Percentiles rank a stretch among this genome's conserved stretches.
Conservation (phyloP, 2,329 filamentous ascomycete genomes). For the Fusarium chaquense region DNA sequence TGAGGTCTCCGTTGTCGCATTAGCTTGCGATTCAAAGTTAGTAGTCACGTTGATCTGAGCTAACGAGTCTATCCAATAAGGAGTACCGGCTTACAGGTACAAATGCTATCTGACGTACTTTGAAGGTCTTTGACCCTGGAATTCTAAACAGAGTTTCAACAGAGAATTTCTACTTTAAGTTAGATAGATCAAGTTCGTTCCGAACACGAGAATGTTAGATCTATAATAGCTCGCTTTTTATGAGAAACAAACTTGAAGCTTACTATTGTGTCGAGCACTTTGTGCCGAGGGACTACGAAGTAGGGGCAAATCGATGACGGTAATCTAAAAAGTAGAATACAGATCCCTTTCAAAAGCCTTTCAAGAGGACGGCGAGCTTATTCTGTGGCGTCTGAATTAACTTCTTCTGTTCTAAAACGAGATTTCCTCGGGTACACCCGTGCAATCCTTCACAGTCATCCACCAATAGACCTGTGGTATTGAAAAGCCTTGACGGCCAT, state of each 20-base stretch:
- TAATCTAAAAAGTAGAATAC: no score
- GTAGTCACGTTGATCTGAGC: background rate
- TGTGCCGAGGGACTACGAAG: background rate
- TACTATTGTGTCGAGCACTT: background rate
- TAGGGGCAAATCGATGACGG: background rate
- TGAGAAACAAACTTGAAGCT: no score
- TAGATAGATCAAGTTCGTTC: background rate
- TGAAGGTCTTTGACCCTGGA: background rate
- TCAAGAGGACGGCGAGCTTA: background rate
- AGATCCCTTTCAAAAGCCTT: no score
- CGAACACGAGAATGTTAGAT: background rate
- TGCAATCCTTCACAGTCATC: constrained; percentile 30
- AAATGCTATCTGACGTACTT: no score
- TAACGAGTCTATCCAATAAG: background rate
- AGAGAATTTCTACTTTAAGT: background rate
- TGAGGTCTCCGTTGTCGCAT: background rate
- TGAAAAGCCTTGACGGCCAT: constrained; percentile 2
- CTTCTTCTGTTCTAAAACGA: constrained; percentile 3
- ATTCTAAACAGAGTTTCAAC: no score
- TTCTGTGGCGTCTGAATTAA: constrained; percentile 1
- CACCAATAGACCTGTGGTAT: constrained; percentile 20
- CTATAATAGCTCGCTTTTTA: no score
- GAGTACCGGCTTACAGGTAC: background rate
- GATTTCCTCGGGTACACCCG: constrained; percentile 12
- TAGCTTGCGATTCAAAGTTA: background rate